Percentiles rank a stretch among this genome's conserved stretches.
Conservation (phyloP, 2,329 filamentous ascomycete genomes). For the Sphaceloma murrayae region DNA sequence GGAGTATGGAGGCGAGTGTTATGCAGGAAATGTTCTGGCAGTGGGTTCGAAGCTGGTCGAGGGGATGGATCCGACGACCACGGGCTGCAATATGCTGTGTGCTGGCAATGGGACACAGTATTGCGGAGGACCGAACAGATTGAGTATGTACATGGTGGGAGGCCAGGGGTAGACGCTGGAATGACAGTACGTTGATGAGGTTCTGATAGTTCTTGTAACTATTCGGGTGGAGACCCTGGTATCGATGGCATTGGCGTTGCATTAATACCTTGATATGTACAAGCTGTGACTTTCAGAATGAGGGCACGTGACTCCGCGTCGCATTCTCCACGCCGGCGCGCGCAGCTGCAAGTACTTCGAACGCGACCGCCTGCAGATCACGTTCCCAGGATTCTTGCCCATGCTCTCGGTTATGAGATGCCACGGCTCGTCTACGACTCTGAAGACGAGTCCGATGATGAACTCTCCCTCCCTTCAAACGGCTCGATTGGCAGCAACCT, state of each 20-base stretch:
- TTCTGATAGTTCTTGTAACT: too few relatives aligned
- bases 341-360: slow-evolving; percentile 6
- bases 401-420: not conserved
- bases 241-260: too few relatives aligned
- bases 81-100: slow-evolving; percentile 24
- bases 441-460: slow-evolving; percentile 3
- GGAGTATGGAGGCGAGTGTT: slow-evolving; percentile 33
- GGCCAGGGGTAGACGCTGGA: too few relatives aligned
- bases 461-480: not conserved
- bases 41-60: not conserved
- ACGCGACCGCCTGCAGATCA: slow-evolving; percentile 7
- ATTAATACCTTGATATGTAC: too few relatives aligned
- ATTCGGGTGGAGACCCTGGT: too few relatives aligned
- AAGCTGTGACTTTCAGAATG: too few relatives aligned
- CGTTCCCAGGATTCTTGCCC: not conserved
- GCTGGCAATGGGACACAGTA: slow-evolving; percentile 22
- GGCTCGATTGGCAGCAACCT: too few relatives aligned
- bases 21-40: slow-evolving; percentile 24
- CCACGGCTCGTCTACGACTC: slow-evolving; percentile 1
- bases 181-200: too few relatives aligned
- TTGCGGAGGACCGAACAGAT: slow-evolving; percentile 24
- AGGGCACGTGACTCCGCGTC: slow-evolving; percentile 7
- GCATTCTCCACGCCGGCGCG: not conserved
- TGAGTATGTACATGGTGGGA: slow-evolving; percentile 25
- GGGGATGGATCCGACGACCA: not conserved